Evolutionary conservation across 805 yeast species (phyloP), one percentile per base, ranked within the genome.

Genomic region (Sungouiella thailandica): DNA sequence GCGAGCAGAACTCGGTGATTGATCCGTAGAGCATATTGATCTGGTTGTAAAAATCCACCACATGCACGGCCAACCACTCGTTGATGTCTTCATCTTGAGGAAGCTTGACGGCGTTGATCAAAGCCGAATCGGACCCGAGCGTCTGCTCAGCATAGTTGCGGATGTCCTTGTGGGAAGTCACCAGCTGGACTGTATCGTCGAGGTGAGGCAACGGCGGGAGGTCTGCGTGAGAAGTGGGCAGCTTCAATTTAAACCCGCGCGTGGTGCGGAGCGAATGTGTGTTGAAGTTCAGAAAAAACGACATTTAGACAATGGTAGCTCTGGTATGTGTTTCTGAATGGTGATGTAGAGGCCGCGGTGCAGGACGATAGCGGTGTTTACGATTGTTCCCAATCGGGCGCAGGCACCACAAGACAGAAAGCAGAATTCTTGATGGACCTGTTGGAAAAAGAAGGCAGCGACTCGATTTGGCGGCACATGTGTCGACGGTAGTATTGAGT

Each of bases 41-140:
- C 57, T 90, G 98, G 57, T 89, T 89, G 63, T 85, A 90, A 55
- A 90, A 93, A 58, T 90, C 97, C 12, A 89, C 97, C n/a, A 90
- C 93, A 56, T 90, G 96, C 9, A 89, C 95, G 0, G 98, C 97
- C 36, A 90, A 62, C 98, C 98, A 90, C 57, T 90, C 98, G 49
- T 83, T 81, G 35, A 79, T 54, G 50, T 86, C 93, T 59, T 90
- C 98, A 40, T 93, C 97, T 47, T 76, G 83, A 12, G 98, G 98
- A 18, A 93, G 67, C 53, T 83, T 83, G 15, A 90, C 97, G 0
- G 97, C 97, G 58, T 87, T 95, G 17, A 84, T 83, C 43, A 93
- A 68, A 2, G 89, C 89, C 20, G 90, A 80, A 23, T 90, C 95
- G 0, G 96, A 83, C 0, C 98, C 98, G 32, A 93, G 68, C 0